Evolutionary conservation across 2,329 filamentous ascomycete genomes (phyloP).

Genomic region (Venturia asperata): DNA sequence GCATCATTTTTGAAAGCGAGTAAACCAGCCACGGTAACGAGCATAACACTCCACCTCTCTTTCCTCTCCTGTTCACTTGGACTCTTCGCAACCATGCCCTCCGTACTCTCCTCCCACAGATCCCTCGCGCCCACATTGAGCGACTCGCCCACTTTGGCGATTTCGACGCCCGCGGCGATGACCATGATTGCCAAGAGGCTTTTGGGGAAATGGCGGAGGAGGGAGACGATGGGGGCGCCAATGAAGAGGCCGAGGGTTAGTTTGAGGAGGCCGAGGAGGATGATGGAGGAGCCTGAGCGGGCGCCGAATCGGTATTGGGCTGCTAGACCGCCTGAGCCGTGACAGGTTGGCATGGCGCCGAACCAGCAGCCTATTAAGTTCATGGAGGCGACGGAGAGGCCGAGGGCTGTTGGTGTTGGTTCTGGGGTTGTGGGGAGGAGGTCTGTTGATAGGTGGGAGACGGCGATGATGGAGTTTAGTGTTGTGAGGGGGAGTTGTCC

Average conservation of each 20-base stretch:
- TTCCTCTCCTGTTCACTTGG: conserved; percentile 56
- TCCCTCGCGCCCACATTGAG: conserved; percentile 67
- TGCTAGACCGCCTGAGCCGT: conserved; percentile 83
- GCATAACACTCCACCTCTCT: conserved; percentile 81
- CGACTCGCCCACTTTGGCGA: conserved; percentile 76
- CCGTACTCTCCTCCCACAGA: conserved; percentile 36
- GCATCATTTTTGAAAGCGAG: conserved; percentile 87
- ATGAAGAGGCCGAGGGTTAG: conserved; percentile 64
- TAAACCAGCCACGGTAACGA: conserved; percentile 74
- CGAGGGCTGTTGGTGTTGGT: conserved; percentile 68
- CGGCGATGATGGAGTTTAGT: conserved; percentile 86
- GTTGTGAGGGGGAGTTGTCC: conserved; percentile 87
- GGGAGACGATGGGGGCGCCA: conserved; percentile 62
- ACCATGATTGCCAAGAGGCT: conserved; percentile 81
- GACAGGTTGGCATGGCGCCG: conserved; percentile 90
- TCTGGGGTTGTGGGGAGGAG: conserved; percentile 58
- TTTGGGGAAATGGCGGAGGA: conserved; percentile 67
- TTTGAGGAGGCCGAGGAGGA: conserved; percentile 72
- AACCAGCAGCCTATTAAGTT: conserved; percentile 86
- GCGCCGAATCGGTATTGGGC: conserved; percentile 90
- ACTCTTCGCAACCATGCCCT: conserved; percentile 30
- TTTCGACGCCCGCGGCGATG: conserved; percentile 77
- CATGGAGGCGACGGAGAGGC: conserved; percentile 73
- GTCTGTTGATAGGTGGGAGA: conserved; percentile 69
- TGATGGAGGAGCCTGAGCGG: conserved; percentile 74